phyloP scores from a whole-genome alignment of 2,329 filamentous ascomycete species.

The Aureobasidium leucospermi region DNA sequence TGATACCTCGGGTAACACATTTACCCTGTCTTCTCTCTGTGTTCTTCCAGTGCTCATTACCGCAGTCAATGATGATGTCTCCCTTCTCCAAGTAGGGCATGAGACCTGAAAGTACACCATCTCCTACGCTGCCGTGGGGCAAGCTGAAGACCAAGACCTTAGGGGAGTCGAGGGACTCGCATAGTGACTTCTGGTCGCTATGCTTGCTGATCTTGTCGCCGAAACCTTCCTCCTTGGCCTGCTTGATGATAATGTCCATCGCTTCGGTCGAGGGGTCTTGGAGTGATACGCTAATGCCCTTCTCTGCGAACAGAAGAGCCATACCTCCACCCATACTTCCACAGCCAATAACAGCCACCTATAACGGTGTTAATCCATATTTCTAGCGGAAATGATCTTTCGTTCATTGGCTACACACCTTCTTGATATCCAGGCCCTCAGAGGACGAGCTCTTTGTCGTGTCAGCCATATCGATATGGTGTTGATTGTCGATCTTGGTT shows the following conservation, averaged over 20 bases:
- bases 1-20: slow-evolving; percentile 50
- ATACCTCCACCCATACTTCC: slow-evolving; percentile 56
- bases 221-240: slow-evolving; percentile 35
- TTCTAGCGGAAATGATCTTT: not conserved
- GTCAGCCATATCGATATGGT: not conserved
- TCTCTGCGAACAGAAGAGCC: slow-evolving; percentile 52
- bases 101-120: slow-evolving; percentile 40
- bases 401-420: slow-evolving; percentile 11
- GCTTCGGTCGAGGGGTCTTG: slow-evolving; percentile 46
- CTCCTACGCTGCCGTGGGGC: slow-evolving; percentile 43
- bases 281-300: slow-evolving; percentile 47
- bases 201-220: slow-evolving; percentile 33
- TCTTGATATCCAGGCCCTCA: slow-evolving; percentile 24
- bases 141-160: slow-evolving; percentile 48
- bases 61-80: slow-evolving; percentile 62
- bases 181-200: slow-evolving; percentile 44
- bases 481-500: not conserved
- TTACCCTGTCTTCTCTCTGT: slow-evolving; percentile 57
- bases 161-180: slow-evolving; percentile 40
- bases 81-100: slow-evolving; percentile 47
- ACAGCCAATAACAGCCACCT: slow-evolving; percentile 52
- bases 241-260: slow-evolving; percentile 38
- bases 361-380: not conserved
- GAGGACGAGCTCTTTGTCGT: not conserved
- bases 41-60: slow-evolving; percentile 59